Evolutionary conservation across 495 filamentous ascomycete species (phyloP).

Genomic region (Podospora pseudoanserina): DNA sequence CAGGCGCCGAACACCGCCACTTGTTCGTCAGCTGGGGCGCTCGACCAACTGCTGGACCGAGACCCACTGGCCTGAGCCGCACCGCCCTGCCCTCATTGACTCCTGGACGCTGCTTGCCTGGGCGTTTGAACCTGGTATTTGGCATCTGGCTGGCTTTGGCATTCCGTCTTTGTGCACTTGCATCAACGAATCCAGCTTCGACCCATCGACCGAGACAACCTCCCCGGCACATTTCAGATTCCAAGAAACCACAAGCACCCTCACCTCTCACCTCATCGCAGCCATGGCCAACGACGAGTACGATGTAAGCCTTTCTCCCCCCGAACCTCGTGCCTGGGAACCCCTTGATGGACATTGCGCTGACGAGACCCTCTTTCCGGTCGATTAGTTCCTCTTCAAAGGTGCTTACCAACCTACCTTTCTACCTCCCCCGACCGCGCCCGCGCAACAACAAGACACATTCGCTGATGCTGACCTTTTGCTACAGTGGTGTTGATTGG

Average conservation of each 20-base stretch:
- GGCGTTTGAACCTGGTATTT: background rate
- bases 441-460: background rate
- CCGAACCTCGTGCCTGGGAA: constrained; percentile 13
- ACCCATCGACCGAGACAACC: constrained; percentile 14
- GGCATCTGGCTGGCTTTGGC: constrained; percentile 11
- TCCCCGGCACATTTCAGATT: constrained; percentile 16
- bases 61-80: constrained; percentile 32
- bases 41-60: constrained; percentile 22
- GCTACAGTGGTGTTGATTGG: constrained; percentile 90
- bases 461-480: constrained; percentile 31
- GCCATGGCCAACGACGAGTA: constrained; percentile 99
- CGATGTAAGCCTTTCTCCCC: constrained; percentile 71
- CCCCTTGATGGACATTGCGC: constrained; percentile 20
- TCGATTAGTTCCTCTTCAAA: constrained; percentile 94
- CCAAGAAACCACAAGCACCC: constrained; percentile 19
- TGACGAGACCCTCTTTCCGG: constrained; percentile 30
- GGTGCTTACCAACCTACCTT: constrained; percentile 49
- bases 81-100: constrained; percentile 33
- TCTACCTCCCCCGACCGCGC: constrained; percentile 16
- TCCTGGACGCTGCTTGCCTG: constrained; percentile 23
- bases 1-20: constrained; percentile 18
- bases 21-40: constrained; percentile 23
- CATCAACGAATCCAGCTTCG: constrained; percentile 20
- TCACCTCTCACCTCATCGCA: constrained; percentile 18
- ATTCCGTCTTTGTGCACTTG: constrained; percentile 23